Base-by-base conservation (phyloP, 805 yeast species). In the Barnettozyma vustinii region DNA sequence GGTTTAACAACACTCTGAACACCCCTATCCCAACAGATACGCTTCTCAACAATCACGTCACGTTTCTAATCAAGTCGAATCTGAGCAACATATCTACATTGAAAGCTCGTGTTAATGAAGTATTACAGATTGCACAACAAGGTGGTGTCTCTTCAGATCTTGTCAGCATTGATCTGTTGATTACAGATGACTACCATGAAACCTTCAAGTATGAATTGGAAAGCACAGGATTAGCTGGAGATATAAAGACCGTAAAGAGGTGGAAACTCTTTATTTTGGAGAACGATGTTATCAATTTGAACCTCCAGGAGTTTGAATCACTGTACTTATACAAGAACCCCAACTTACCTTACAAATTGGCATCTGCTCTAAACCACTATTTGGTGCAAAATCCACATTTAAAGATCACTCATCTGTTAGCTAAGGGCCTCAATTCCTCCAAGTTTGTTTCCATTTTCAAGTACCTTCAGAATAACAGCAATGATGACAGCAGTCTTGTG, bases 381-480 rank as follows among this genome's bases (percentile, higher is more conserved):
- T 64, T 72, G 33, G 74, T 82, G 1, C 56, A 77, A 3, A 64
- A 72, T 25, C 73, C 79, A 8, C 66, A 82, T 0, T 69, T 76
- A 23, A 56, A 63, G 40, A 57, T 84, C 2, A 77, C 87, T 0
- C 65, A 72, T 27, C 67, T 80, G 0, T 57, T 87, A 35, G 62
- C 83, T 15, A 65, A 83, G 56, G 96, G 96, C 1, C 68, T 71
- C 25, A 70, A 72, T 44, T 73, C 91, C 0, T 62, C 68, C 23
- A 66, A 74, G 20, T 69, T 86, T 36, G 71, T 76, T 43, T 71
- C 73, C 9, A 62, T 77, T 2, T 71, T 61, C 45, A 65, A 69
- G 44, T 68, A 40, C 53, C 53, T 55, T 46, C 65, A 43, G 52
- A 57, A 41, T 57, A 59, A 56, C 16, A 57, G 70, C 46, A 47